phyloP scores from a whole-genome alignment of 2,329 filamentous ascomycete genomes.

The Tympanopsis confertula region DNA sequence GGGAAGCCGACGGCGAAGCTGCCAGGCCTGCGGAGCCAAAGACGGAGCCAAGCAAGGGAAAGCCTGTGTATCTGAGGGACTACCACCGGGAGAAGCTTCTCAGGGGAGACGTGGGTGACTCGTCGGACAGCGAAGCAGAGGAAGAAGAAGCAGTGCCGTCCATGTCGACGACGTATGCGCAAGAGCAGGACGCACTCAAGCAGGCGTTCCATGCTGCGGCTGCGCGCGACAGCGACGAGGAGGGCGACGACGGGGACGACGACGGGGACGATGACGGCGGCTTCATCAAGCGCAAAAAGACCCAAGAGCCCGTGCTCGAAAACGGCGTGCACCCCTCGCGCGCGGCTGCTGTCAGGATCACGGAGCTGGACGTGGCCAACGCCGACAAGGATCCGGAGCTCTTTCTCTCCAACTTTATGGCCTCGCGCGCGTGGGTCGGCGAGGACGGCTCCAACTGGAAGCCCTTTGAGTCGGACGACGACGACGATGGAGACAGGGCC shows the following conservation, averaged over 20 bases:
- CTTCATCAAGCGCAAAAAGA: constrained; percentile 65
- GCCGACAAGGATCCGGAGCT: constrained; percentile 84
- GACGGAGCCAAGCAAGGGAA: constrained; percentile 42
- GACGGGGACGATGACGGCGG: constrained; percentile 51
- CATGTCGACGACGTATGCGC: constrained; percentile 58
- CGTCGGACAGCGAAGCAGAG: constrained; percentile 44
- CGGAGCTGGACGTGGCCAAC: constrained; percentile 53
- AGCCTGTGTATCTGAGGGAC: constrained; percentile 75
- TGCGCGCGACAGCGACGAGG: constrained; percentile 26
- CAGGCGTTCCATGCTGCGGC: constrained; percentile 59
- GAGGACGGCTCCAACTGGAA: constrained; percentile 55
- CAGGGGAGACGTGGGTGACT: constrained; percentile 53
- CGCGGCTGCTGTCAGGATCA: constrained; percentile 29
- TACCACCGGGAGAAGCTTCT: constrained; percentile 89
- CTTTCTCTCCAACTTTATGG: constrained; percentile 90
- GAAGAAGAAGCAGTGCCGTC: constrained; percentile 31
- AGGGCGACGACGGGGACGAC: constrained; percentile 45
- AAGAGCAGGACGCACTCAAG: constrained; percentile 81
- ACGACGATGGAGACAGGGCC: constrained; percentile 55
- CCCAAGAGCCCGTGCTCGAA: constrained; percentile 14
- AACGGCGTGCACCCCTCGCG: constrained; percentile 46
- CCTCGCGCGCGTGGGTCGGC: constrained; percentile 79
- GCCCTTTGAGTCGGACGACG: constrained; percentile 86
- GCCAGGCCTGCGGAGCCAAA: constrained; percentile 11
- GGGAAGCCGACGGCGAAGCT: constrained; percentile 43